Evolutionary conservation across 768 basidiomycete species (phyloP).

Genomic region (Pholiota microspora): DNA sequence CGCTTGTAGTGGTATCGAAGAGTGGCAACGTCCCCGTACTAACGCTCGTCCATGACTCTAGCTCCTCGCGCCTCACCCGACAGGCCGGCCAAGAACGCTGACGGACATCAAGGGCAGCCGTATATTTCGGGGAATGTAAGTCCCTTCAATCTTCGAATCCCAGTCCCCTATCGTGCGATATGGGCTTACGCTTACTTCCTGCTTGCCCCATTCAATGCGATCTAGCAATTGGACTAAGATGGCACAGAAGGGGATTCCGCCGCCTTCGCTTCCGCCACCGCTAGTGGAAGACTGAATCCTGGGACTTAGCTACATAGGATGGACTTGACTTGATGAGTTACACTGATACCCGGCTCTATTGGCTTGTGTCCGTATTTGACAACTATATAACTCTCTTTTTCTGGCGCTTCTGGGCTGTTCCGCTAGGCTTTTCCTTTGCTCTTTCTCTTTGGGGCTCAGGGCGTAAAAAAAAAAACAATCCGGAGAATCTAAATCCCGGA

Average conservation of each 20-base stretch:
- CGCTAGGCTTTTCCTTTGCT: not conserved
- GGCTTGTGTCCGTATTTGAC: not conserved
- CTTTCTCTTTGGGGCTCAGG: not conserved
- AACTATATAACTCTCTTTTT: not conserved
- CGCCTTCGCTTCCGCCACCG: conserved; percentile 21
- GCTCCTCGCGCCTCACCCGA: conserved; percentile 18
- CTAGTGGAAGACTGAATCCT: conserved; percentile 15
- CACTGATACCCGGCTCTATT: not conserved
- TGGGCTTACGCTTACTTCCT: not conserved
- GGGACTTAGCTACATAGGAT: not conserved
- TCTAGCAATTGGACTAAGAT: conserved; percentile 22
- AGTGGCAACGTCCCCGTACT: no score
- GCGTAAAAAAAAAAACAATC: no score
- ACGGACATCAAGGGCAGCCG: conserved; percentile 19
- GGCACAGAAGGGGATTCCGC: conserved; percentile 16
- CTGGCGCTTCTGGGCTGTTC: not conserved
- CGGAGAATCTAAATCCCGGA: not conserved
- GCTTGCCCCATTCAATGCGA: not conserved
- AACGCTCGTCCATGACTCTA: not conserved
- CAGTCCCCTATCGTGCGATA: no score
- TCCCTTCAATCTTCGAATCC: not conserved
- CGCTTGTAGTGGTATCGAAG: no score
- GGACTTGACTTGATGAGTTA: no score
- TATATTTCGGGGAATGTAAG: conserved; percentile 23
- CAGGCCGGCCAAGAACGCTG: conserved; percentile 20